Percentiles rank a stretch among this genome's conserved stretches.
These are phyloP conservation scores for Pseudophaeomoniella oleicola DNA, from an alignment of 2,329 filamentous ascomycete genomes.

Conservation along the genomic window DNA sequence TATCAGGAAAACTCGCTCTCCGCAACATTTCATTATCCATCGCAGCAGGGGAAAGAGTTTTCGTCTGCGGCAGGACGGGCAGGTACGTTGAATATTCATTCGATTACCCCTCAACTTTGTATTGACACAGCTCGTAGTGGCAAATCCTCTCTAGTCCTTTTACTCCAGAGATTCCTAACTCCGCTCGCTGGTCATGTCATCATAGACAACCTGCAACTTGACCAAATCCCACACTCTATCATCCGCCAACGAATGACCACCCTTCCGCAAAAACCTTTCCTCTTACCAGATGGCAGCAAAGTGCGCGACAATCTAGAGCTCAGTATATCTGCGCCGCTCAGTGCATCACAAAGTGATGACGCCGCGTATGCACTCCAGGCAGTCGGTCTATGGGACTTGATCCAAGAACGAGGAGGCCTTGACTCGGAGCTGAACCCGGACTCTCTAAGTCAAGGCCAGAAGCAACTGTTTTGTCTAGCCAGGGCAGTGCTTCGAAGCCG, in stretches of 20 bases:
- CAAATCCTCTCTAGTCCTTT: conserved; percentile 15
- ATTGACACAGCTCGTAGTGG: conserved; percentile 9
- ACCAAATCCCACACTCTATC: conserved; percentile 6
- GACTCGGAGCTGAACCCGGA: background rate
- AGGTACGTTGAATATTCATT: conserved; percentile 11
- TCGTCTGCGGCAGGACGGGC: conserved; percentile 20
- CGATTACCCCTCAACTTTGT: background rate
- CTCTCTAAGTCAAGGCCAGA: conserved; percentile 6
- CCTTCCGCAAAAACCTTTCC: conserved; percentile 16
- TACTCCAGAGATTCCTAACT: conserved; percentile 14
- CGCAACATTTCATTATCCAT: conserved; percentile 22
- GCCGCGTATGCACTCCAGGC: background rate
- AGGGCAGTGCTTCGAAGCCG: conserved; percentile 4
- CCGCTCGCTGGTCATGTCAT: conserved; percentile 11
- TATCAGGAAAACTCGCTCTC: conserved; percentile 20
- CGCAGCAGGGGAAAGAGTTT: conserved; percentile 17
- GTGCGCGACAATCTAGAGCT: conserved; percentile 21
- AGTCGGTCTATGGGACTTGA: background rate
- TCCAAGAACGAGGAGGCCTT: background rate
- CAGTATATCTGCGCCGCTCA: no score
- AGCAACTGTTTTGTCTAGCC: conserved; percentile 7
- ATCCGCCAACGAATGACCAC: conserved; percentile 14
- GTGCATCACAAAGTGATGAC: background rate
- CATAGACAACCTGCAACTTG: conserved; percentile 14
- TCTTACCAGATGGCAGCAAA: conserved; percentile 11